These are phyloP conservation scores for Colletotrichum falcatum DNA, from an alignment of 2,329 filamentous ascomycete genomes.

Conservation along the genomic window DNA sequence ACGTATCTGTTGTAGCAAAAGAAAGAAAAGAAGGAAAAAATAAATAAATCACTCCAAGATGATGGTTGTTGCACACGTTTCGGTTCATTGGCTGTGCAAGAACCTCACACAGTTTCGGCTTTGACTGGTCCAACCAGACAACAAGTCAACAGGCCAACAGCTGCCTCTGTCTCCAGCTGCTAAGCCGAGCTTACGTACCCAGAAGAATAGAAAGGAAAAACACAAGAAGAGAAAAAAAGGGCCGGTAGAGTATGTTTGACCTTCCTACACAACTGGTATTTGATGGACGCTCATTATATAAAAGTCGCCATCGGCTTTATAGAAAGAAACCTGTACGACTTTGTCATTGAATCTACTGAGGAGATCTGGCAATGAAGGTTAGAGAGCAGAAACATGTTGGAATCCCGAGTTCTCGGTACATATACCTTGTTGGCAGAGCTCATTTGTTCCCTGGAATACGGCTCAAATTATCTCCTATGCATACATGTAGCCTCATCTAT, in stretches of 20 bases:
- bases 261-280: not conserved
- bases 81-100: not conserved
- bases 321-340: not conserved
- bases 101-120: not conserved
- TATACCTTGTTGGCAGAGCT: not conserved
- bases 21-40: no score
- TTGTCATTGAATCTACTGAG: not conserved
- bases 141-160: not conserved
- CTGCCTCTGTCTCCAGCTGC: not conserved
- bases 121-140: not conserved
- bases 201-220: no score
- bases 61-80: not conserved
- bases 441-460: no score
- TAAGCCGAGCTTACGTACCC: not conserved
- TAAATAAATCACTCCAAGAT: not conserved
- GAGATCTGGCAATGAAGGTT: not conserved
- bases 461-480: not conserved
- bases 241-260: not conserved
- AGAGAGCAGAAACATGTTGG: no score
- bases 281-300: no score
- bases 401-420: not conserved
- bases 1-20: no score
- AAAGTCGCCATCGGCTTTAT: not conserved
- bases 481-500: not conserved
- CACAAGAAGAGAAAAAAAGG: no score